Evolutionary conservation across 2,329 filamentous ascomycete genomes (phyloP).

Genomic region (Ascochyta viciae-villosae): DNA sequence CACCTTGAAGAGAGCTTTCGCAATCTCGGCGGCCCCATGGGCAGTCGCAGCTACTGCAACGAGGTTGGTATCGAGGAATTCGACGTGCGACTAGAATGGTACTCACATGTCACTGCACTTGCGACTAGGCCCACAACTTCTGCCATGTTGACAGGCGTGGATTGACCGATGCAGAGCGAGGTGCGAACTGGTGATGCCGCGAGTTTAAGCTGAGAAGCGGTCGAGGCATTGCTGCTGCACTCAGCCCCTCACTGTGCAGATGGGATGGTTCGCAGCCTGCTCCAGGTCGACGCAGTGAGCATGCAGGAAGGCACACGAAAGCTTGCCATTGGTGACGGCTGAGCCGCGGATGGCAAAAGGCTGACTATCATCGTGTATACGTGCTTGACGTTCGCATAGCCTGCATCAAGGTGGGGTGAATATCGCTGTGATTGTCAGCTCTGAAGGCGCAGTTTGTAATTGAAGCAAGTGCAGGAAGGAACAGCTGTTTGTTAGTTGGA

Average conservation of each 20-base stretch:
- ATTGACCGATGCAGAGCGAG: background rate
- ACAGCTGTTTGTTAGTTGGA: too few species aligned
- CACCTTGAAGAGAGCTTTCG: background rate
- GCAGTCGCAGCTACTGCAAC: background rate
- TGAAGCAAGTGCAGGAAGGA: too few species aligned
- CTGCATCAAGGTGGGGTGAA: background rate
- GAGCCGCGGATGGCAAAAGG: background rate
- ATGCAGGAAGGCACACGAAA: background rate
- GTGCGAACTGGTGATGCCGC: background rate
- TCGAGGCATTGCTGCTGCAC: background rate
- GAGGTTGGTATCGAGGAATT: background rate
- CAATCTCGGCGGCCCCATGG: background rate
- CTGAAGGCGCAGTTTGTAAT: too few species aligned
- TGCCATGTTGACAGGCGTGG: background rate
- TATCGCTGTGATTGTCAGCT: too few species aligned
- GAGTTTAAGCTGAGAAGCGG: background rate
- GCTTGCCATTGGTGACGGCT: background rate
- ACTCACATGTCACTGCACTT: conserved; percentile 2
- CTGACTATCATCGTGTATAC: background rate
- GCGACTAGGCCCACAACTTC: conserved; percentile 1
- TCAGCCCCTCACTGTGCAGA: conserved; percentile 6
- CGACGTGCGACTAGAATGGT: background rate
- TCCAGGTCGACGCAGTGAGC: background rate
- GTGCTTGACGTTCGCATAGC: background rate
- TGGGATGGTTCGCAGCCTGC: background rate